These are phyloP conservation scores for Alternaria sp. DNA, from an alignment of 2,329 filamentous ascomycete species.

Conservation along the genomic window DNA sequence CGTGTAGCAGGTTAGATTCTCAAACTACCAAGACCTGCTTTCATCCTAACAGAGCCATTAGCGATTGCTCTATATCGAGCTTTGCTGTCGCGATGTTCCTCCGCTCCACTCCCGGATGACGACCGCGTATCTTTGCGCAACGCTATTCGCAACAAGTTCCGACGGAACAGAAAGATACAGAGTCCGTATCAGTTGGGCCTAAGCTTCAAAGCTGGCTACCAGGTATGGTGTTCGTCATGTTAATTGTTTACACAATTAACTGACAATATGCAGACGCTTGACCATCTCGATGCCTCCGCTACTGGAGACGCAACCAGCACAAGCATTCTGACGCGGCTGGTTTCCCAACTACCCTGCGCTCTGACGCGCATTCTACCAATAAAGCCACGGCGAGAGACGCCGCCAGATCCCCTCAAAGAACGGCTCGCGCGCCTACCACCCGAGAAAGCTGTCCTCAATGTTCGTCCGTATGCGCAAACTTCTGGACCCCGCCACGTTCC, in stretches of 20 bases:
- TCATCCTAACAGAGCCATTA: conserved; percentile 37
- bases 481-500: conserved; percentile 67
- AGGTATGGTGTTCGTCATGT: conserved; percentile 50
- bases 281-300: conserved; percentile 54
- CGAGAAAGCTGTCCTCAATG: conserved; percentile 56
- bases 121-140: conserved; percentile 62
- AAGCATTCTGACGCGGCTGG: conserved; percentile 33
- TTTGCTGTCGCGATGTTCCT: conserved; percentile 67
- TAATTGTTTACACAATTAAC: neutral
- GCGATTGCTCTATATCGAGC: conserved; percentile 77
- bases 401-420: conserved; percentile 26
- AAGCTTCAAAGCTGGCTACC: conserved; percentile 73
- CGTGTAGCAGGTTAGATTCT: conserved; percentile 58
- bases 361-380: conserved; percentile 31
- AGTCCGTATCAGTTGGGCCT: conserved; percentile 68
- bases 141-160: conserved; percentile 70
- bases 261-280: conserved; percentile 47
- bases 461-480: conserved; percentile 60
- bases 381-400: conserved; percentile 4
- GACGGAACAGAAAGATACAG: conserved; percentile 64
- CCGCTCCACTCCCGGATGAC: conserved; percentile 62
- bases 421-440: conserved; percentile 47
- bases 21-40: neutral
- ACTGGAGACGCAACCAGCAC: conserved; percentile 40
- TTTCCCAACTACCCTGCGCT: conserved; percentile 53